Evolutionary conservation across 2,329 filamentous ascomycete genomes (phyloP), one percentile per base, ranked within the genome.

Genomic region (Fusarium lateritium): DNA sequence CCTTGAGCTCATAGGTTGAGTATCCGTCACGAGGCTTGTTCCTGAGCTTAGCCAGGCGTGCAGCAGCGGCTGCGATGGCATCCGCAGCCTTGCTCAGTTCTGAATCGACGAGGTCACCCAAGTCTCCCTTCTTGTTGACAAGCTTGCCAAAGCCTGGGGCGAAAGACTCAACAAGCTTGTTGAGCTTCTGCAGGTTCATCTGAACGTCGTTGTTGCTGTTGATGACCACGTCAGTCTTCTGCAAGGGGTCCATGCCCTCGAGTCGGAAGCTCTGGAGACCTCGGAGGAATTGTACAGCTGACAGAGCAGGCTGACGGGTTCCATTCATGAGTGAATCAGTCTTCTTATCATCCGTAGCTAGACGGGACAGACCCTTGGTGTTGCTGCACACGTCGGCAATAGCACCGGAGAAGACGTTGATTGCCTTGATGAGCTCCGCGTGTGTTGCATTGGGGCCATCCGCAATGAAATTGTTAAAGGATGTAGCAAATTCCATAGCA

Each of bases 391-490:
- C 94, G 80, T 99, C 96, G 3, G 95, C 92, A 67, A 98, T 90
- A 5, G 96, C 93, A 21, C 94, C 93, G 2, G 96, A 87, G 80
- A 98, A 98, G 53, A 94, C 88, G 76, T 94, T 96, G 73, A 97
- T 92, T 1, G 94, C 93, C 77, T 94, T 94, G 80, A 98, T 98
- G 65, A 99, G 92, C 62, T 97, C 94, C 3, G 92, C 89, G 76
- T 98, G 94, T 11, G 90, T 91, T 77, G 93, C 94, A 79, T 94
- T 97, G 7, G 95, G 94, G 0, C 96, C 96, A 77, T 99, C 96
- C 9, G 95, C 96, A 74, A 99, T 97, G 79, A 97, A 98, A 81
- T 97, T 97, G 84, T 98, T 99, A 86, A 98, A 99, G 0, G 96
- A 91, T 0, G 95, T 98, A 2, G 95, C 96, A 80, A 99, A 99